phyloP scores from a whole-genome alignment of 1,284 basidiomycete genomes.

The Ceratobasidium sp. region DNA sequence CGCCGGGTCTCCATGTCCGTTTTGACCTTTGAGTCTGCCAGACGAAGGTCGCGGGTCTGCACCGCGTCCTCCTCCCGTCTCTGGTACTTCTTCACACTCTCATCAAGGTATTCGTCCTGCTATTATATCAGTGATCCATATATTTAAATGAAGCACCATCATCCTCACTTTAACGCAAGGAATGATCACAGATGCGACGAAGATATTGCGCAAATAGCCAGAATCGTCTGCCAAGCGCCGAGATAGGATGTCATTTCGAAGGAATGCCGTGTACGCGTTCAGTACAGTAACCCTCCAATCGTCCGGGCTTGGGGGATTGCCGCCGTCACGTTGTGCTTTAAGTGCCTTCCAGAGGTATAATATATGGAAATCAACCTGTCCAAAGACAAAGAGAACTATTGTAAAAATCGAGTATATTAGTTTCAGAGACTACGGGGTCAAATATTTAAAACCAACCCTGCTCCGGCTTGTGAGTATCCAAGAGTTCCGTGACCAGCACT shows the following conservation, averaged over 20 bases:
- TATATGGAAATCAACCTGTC: conserved; percentile 40
- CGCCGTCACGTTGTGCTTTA: conserved; percentile 34
- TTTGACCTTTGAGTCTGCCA: conserved; percentile 33
- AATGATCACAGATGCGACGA: conserved; percentile 37
- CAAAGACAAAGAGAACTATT: conserved; percentile 29
- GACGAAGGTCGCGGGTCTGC: conserved; percentile 35
- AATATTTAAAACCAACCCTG: conserved; percentile 7
- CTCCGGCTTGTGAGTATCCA: conserved; percentile 29
- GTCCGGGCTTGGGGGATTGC: conserved; percentile 23
- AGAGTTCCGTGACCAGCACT: conserved; percentile 38
- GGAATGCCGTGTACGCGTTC: conserved; percentile 31
- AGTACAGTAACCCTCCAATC: conserved; percentile 30
- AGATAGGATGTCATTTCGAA: conserved; percentile 34
- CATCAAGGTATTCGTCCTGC: conserved; percentile 35
- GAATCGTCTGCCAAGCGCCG: conserved; percentile 10
- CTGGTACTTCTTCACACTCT: conserved; percentile 35
- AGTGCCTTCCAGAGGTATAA: conserved; percentile 42
- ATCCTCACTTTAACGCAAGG: conserved; percentile 35
- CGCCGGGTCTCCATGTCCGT: conserved; percentile 31
- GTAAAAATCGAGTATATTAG: neutral
- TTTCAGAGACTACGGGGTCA: neutral
- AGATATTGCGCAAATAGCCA: conserved; percentile 39
- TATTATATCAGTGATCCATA: neutral
- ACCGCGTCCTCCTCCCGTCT: conserved; percentile 31
- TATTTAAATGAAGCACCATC: no score